Evolutionary conservation across 2,329 filamentous ascomycete genomes (phyloP).

Genomic region (Bertia moriformis): DNA sequence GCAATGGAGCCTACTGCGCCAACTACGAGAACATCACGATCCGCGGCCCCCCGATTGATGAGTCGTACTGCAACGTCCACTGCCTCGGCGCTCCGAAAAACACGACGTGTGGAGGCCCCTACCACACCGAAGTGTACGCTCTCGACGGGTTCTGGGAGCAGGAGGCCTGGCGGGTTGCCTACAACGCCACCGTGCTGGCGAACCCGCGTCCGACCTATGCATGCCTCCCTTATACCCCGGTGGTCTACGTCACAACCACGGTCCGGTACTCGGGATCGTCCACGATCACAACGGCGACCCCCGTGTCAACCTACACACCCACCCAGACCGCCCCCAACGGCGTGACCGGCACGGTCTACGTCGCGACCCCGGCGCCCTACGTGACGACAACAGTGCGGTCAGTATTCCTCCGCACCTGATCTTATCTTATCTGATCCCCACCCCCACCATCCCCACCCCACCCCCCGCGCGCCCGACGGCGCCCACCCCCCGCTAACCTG

Average conservation of each 20-base stretch:
- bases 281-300: neutral
- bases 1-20: neutral
- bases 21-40: neutral
- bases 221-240: neutral
- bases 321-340: neutral
- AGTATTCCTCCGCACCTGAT: no score
- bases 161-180: neutral
- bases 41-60: no score
- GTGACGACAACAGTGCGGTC: no score
- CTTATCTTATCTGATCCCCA: no score
- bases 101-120: neutral
- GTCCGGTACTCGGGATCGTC: no score
- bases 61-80: neutral
- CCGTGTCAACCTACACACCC: neutral
- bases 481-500: neutral
- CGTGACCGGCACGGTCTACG: neutral
- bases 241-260: neutral
- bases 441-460: no score
- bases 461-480: neutral
- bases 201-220: neutral
- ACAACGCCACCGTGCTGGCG: neutral
- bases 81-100: neutral
- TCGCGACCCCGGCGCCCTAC: no score
- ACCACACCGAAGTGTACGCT: neutral
- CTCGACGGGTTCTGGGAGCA: neutral